Conservation (phyloP, 768 basidiomycete species). For the Stropharia rugosoannulata region DNA sequence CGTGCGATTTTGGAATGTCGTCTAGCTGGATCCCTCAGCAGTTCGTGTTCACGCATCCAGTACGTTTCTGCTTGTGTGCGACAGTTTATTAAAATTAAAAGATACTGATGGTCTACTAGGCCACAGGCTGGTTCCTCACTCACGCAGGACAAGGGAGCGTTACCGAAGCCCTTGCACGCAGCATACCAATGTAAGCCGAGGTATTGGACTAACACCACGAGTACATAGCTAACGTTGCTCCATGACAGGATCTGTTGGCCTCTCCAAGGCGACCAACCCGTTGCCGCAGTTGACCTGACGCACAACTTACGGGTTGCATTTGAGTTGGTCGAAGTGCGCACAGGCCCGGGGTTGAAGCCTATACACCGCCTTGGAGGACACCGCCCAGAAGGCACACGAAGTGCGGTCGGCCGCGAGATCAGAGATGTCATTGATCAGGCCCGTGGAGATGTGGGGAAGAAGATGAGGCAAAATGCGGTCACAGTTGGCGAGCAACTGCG, state of each 20-base stretch:
- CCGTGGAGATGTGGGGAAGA: slow-evolving; percentile 2
- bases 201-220: neutral
- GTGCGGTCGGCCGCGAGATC: slow-evolving; percentile 7
- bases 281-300: slow-evolving; percentile 1
- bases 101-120: neutral
- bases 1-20: slow-evolving; percentile 5
- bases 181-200: slow-evolving; percentile 10
- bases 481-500: neutral
- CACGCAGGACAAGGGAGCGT: slow-evolving; percentile 15
- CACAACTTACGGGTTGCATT: slow-evolving; percentile 8
- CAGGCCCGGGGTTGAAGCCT: slow-evolving; percentile 10
- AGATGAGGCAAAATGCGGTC: neutral
- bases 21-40: slow-evolving; percentile 15
- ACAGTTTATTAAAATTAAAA: neutral
- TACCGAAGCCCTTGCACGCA: slow-evolving; percentile 8
- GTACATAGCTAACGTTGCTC: neutral
- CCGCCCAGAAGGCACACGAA: slow-evolving; percentile 7
- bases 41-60: slow-evolving; percentile 12
- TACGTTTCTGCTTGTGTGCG: neutral
- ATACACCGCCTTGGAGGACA: slow-evolving; percentile 3
- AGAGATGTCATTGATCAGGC: slow-evolving; percentile 7
- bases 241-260: slow-evolving; percentile 13
- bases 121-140: slow-evolving; percentile 15
- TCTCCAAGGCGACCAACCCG: slow-evolving; percentile 10
- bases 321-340: slow-evolving; percentile 15